Conservation (phyloP, 768 basidiomycete species). For the Fibroporia radiculosa region DNA sequence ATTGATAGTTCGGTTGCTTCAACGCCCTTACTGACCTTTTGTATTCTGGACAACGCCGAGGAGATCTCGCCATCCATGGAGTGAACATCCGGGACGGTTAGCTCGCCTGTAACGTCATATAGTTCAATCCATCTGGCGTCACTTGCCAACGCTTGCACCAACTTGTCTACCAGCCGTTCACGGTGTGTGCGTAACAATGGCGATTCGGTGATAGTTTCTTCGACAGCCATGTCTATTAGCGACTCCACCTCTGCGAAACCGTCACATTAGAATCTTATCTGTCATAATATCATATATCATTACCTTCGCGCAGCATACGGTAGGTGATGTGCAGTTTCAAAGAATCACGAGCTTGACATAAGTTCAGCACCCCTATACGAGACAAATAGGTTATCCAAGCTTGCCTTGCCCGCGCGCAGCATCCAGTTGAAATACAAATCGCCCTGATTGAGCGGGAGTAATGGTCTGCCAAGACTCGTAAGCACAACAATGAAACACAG, state of each 20-base stretch:
- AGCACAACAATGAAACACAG: neutral
- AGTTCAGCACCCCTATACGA: conserved; percentile 3
- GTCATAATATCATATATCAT: neutral
- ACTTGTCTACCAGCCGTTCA: conserved; percentile 35
- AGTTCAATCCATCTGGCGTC: conserved; percentile 62
- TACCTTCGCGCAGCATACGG: conserved; percentile 79
- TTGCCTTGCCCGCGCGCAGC: conserved; percentile 55
- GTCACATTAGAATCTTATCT: neutral
- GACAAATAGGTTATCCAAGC: conserved; percentile 4
- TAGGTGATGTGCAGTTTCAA: conserved; percentile 63
- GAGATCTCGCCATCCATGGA: too few relatives aligned
- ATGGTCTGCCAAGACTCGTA: conserved; percentile 47
- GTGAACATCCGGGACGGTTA: conserved; percentile 40
- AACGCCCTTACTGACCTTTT: neutral
- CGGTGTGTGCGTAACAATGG: conserved; percentile 29
- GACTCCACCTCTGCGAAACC: conserved; percentile 54
- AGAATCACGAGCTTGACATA: conserved; percentile 47
- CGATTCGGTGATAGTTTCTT: conserved; percentile 31
- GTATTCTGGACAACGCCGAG: too few relatives aligned
- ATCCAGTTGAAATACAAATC: conserved; percentile 76
- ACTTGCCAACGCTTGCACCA: conserved; percentile 52
- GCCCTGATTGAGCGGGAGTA: conserved; percentile 65
- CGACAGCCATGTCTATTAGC: conserved; percentile 45
- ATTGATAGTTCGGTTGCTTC: too few relatives aligned
- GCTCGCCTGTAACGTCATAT: conserved; percentile 65